These are phyloP conservation scores for Xylaria castorea DNA, from an alignment of 495 filamentous ascomycete genomes.

Conservation along the genomic window DNA sequence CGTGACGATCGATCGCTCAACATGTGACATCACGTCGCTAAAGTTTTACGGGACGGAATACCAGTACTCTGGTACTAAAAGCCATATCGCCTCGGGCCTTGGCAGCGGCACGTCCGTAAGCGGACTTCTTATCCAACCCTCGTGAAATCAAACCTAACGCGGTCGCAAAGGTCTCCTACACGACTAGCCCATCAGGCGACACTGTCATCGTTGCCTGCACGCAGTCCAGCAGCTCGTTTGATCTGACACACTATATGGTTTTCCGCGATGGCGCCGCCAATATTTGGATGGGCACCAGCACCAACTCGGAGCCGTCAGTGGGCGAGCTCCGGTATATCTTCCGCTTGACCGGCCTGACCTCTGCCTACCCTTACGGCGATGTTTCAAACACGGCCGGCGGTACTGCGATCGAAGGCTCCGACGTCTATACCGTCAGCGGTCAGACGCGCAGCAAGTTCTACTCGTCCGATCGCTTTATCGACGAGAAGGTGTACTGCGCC, in stretches of 20 bases:
- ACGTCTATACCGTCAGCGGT: conserved; percentile 59
- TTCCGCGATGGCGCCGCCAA: conserved; percentile 57
- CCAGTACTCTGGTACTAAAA: conserved; percentile 53
- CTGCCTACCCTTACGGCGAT: conserved; percentile 49
- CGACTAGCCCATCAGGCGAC: conserved; percentile 38
- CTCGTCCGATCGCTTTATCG: conserved; percentile 64
- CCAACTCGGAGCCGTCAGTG: conserved; percentile 56
- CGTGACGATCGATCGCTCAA: conserved; percentile 54
- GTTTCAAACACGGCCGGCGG: conserved; percentile 48
- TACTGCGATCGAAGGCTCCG: conserved; percentile 58
- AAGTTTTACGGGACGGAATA: conserved; percentile 56
- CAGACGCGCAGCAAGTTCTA: conserved; percentile 66
- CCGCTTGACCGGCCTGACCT: conserved; percentile 57
- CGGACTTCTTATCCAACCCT: conserved; percentile 44
- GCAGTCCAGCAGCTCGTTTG: conserved; percentile 47
- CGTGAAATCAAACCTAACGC: conserved; percentile 21
- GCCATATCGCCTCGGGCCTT: conserved; percentile 65
- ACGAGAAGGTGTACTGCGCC: conserved; percentile 62
- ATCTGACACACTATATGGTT: conserved; percentile 61
- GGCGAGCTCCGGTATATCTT: conserved; percentile 65
- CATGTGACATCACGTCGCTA: conserved; percentile 63
- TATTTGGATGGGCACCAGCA: conserved; percentile 65
- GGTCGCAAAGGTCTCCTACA: conserved; percentile 9
- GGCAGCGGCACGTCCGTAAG: conserved; percentile 44
- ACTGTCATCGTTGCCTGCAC: conserved; percentile 60